Evolutionary conservation across 2,329 filamentous ascomycete genomes (phyloP), one percentile per base, ranked within the genome.

Genomic region (Colletotrichum chrysophilum): DNA sequence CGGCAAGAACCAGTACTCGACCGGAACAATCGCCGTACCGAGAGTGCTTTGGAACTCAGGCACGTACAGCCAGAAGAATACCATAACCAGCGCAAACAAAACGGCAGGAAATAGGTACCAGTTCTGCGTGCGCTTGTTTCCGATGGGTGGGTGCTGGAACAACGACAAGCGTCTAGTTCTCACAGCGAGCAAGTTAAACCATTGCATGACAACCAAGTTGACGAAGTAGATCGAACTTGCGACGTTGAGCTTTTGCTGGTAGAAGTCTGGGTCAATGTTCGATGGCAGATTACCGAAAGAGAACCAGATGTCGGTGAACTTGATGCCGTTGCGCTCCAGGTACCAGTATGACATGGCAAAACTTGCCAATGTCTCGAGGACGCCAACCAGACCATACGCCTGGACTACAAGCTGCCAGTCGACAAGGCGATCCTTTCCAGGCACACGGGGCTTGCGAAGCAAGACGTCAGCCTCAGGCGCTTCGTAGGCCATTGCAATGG

Each of bases 181-280:
- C 7, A 94, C 88, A 2, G 92, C 91, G 80, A 96, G 89, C 5
- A 96, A 87, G 81, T 94, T 95, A 87, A 95, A 95, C 88, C 92
- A 93, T 87, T 95, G 93, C 93, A 96, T 95, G 65, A 96, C 92
- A 3, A 96, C 94, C 26, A 96, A 86, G 75, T 93, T 96, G 78
- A 96, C 90, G 79, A 96, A 96, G 83, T 96, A 96, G 75, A 96
- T 93, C 18, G 92, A 94, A 48, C 91, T 93, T 0, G 93, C 93
- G 76, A 90, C 88, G 77, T 93, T 93, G 28, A 94, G 85, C 77
- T 90, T 88, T 32, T 86, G 82, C 0, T 84, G 85, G 79, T 92
- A 91, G 71, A 88, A 89, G 61, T 90, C 90, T 3, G 88, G 83
- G 67, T 90, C 88, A 13, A 91, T 87, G 80, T 81, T 85, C 72